Percentiles rank a stretch among this genome's conserved stretches.
Conservation (phyloP, 352 stramenopile species). For the Aphanomyces invadans region DNA sequence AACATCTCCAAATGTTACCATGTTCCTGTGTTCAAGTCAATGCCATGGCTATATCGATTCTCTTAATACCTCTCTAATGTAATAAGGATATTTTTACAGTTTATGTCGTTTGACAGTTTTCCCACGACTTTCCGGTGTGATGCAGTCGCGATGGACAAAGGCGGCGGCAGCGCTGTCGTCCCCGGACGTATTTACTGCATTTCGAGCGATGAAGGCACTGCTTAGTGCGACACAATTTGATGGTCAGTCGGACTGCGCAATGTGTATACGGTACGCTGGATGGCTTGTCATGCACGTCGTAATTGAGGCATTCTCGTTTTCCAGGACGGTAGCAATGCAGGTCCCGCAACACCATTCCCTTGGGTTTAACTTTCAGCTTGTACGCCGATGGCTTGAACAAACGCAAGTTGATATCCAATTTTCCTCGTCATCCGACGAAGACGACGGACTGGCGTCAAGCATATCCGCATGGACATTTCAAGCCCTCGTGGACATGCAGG, state of each 20-base stretch:
- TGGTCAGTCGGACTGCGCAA: background rate
- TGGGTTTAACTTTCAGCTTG: background rate
- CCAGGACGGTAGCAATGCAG: background rate
- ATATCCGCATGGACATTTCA: background rate
- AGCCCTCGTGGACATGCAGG: background rate
- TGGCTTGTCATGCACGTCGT: background rate
- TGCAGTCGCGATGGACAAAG: slow-evolving; percentile 1
- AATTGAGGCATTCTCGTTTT: background rate
- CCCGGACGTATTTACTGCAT: background rate
- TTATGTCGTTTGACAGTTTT: too few relatives aligned
- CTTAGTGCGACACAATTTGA: background rate
- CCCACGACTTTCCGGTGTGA: too few relatives aligned
- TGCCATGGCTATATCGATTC: background rate
- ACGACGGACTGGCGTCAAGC: background rate
- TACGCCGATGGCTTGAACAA: background rate
- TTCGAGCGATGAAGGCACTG: slow-evolving; percentile 7
- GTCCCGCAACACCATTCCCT: background rate
- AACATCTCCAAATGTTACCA: slow-evolving; percentile 65
- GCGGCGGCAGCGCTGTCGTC: background rate
- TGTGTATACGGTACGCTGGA: background rate
- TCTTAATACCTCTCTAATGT: too few relatives aligned
- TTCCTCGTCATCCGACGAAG: background rate
- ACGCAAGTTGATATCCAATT: background rate
- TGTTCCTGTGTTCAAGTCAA: slow-evolving; percentile 15
- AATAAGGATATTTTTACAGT: too few relatives aligned